phyloP scores from a whole-genome alignment of 2,329 filamentous ascomycete genomes.

The Aspergillus aculeatinus region DNA sequence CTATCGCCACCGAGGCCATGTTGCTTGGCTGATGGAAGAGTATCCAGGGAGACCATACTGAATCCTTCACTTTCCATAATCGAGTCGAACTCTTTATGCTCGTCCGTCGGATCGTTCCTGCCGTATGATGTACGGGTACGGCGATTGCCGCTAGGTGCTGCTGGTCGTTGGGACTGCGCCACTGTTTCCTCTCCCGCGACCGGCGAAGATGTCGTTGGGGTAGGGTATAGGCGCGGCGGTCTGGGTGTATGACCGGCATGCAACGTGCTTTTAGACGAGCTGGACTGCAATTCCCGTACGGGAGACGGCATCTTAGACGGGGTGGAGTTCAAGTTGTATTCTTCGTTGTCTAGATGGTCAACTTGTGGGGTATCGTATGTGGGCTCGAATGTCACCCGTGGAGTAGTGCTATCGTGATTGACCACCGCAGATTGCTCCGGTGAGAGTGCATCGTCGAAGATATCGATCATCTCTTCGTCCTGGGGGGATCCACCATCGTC shows the following conservation, averaged over 20 bases:
- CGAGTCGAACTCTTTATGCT: constrained; percentile 52
- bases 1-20: constrained; percentile 35
- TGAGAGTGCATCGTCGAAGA: constrained; percentile 19
- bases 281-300: constrained; percentile 23
- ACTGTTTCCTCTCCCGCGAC: constrained; percentile 37
- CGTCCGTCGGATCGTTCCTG: constrained; percentile 39
- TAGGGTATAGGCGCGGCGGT: constrained; percentile 39
- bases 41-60: constrained; percentile 58
- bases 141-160: constrained; percentile 1
- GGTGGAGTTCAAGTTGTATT: constrained; percentile 32
- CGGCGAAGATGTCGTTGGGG: constrained; percentile 40
- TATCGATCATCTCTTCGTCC: constrained; percentile 19
- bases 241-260: constrained; percentile 34
- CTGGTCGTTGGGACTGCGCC: constrained; percentile 15
- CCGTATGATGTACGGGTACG: constrained; percentile 3
- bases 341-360: constrained; percentile 25
- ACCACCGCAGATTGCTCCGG: constrained; percentile 12
- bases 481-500: constrained; percentile 21
- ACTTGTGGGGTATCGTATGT: constrained; percentile 33
- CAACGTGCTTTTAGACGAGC: constrained; percentile 35
- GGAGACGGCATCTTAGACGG: constrained; percentile 38
- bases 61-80: constrained; percentile 59
- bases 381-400: constrained; percentile 23
- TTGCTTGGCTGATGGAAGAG: constrained; percentile 51
- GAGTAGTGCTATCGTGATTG: constrained; percentile 13